Evolutionary conservation across 345 rosid genomes (phyloP), one percentile per base, ranked within the genome.

Genomic region (Hypericum androsaemum): DNA sequence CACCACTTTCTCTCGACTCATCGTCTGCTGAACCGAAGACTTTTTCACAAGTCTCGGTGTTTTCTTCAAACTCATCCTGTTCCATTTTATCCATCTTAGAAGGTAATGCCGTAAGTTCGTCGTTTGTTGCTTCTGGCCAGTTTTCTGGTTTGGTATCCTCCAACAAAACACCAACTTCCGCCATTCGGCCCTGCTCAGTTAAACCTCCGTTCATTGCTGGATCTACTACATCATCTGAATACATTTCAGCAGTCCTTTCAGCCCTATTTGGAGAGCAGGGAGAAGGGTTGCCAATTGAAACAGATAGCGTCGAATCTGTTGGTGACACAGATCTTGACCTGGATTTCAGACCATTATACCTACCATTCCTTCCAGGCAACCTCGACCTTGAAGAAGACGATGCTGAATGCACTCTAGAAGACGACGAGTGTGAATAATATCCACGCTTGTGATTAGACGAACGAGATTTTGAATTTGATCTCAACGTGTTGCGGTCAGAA

Each of bases 181-280:
- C 42, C 0, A 6, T 47, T 48, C 41, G 57, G 38, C 11, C 63
- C 39, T 49, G 42, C 22, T 63, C 67, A 51, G 50, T 52, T 12
- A 54, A 42, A 60, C 55, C 42, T n/a, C 52, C 65, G 58, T 57
- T 59, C 7, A 68, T 57, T 63, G 62, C 65, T 13, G 48, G 40
- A 51, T 54, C 37, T 13, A 42, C 44, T 47, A 53, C 63, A 46
- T 51, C 48, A 48, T 45, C 70, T 57, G 52, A 14, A 43, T 53
- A 37, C 53, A 64, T 50, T 36, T 68, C 17, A 53, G 7, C 42
- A 61, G 50, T 60, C 47, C 51, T 6, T 53, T 43, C 65, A 54
- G 35, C 62, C 57, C 65, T 68, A 12, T 62, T 56, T 54, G 66
- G 63, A 15, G 66, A 62, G 39, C 70, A 63, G 7, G 58, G 70